These are phyloP conservation scores for Pleurostoma richardsiae DNA, from an alignment of 2,329 filamentous ascomycete species.

Conservation along the genomic window DNA sequence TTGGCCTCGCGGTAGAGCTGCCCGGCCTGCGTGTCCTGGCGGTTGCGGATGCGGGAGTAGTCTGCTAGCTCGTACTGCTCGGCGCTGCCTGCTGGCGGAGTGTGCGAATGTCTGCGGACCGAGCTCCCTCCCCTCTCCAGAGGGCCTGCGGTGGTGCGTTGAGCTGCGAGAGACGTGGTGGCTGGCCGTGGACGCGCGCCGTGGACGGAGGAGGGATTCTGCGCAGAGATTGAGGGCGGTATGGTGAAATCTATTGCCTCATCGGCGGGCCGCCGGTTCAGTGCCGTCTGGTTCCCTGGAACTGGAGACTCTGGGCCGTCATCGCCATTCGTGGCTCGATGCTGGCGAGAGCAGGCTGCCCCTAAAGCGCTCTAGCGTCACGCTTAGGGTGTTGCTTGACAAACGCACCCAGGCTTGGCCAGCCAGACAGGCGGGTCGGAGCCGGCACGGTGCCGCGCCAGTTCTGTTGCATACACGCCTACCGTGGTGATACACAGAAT, in stretches of 20 bases:
- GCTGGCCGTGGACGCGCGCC: neutral
- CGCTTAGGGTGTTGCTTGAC: too few relatives aligned
- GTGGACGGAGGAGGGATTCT: slow-evolving; percentile 7
- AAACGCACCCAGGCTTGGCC: too few relatives aligned
- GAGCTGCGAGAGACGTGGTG: neutral
- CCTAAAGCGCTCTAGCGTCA: too few relatives aligned
- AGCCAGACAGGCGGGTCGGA: too few relatives aligned
- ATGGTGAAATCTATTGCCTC: slow-evolving; percentile 8
- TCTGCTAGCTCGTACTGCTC: slow-evolving; percentile 35
- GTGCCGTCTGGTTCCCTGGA: too few relatives aligned
- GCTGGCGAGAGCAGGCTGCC: too few relatives aligned
- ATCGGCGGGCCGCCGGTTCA: neutral
- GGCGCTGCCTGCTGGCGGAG: slow-evolving; percentile 1
- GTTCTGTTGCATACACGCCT: too few relatives aligned
- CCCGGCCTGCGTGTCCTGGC: slow-evolving; percentile 15
- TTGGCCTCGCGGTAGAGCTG: slow-evolving; percentile 26
- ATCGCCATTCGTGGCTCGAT: too few relatives aligned
- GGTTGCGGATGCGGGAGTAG: slow-evolving; percentile 25
- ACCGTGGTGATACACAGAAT: too few relatives aligned
- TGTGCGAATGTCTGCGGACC: neutral
- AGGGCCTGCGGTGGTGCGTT: slow-evolving; percentile 4
- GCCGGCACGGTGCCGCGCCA: too few relatives aligned
- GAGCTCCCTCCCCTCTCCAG: slow-evolving; percentile 7
- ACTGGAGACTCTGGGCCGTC: too few relatives aligned
- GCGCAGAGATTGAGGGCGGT: slow-evolving; percentile 2